Conservation (phyloP, 192 early-diverging fungal species). For the Dissophora ornata region DNA sequence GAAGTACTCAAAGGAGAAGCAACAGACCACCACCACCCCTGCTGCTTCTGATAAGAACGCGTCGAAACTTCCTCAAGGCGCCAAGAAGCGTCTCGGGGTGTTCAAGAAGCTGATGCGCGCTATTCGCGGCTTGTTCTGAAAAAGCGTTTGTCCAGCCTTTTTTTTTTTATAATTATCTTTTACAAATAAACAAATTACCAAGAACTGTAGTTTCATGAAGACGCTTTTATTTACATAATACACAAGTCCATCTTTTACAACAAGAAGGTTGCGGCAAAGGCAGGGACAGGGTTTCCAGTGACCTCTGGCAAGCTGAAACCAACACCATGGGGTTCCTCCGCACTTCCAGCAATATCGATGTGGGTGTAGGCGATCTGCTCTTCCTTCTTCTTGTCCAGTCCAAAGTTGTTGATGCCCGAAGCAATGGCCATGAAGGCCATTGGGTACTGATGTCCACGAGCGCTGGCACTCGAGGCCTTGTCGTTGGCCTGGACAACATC, state of each 20-base stretch:
- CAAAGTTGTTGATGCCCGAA: constrained; percentile 79
- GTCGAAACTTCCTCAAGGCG: neutral
- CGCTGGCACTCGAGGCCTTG: constrained; percentile 74
- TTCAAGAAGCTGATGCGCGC: constrained; percentile 45
- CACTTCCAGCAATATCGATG: constrained; percentile 85
- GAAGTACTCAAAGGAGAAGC: neutral
- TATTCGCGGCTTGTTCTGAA: constrained; percentile 34
- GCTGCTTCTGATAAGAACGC: too few relatives aligned
- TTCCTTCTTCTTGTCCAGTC: constrained; percentile 64
- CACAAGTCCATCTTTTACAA: too few relatives aligned
- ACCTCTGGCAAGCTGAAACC: constrained; percentile 77
- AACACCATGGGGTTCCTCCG: constrained; percentile 70
- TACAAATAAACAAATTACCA: too few relatives aligned
- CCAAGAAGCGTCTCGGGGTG: constrained; percentile 45
- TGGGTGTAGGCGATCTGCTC: constrained; percentile 84
- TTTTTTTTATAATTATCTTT: too few relatives aligned
- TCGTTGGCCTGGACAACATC: constrained; percentile 88
- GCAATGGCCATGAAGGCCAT: constrained; percentile 86
- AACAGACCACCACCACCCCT: neutral
- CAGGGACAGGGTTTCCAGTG: constrained; percentile 81
- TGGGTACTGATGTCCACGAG: constrained; percentile 89
- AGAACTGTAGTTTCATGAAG: too few relatives aligned
- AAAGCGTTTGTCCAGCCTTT: too few relatives aligned
- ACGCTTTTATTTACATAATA: too few relatives aligned
- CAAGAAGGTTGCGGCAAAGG: constrained; percentile 80